A percentile compares a stretch with the other conserved stretches of the same genome.
phyloP scores from a whole-genome alignment of 108 stramenopile genomes.

The Nitzschia sp. region DNA sequence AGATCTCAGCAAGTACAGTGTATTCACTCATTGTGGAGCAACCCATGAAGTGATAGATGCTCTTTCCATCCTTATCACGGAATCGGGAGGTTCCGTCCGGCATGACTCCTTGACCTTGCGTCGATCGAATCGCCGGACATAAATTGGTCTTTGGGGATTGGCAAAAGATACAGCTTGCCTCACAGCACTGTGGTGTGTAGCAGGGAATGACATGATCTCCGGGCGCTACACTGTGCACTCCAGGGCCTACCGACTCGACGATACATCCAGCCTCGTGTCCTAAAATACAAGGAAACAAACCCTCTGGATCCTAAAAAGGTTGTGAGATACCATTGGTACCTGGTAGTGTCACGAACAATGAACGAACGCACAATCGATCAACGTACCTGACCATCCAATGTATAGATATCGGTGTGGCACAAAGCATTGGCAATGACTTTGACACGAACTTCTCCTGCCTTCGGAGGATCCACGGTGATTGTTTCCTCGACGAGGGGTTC shows the following conservation, averaged over 20 bases:
- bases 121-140: conserved; percentile 80
- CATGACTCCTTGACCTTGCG: conserved; percentile 90
- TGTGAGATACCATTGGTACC: no score
- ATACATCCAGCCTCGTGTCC: conserved; percentile 78
- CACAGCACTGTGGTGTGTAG: conserved; percentile 78
- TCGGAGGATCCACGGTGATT: conserved; percentile 87
- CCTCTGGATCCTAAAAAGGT: conserved; percentile 94
- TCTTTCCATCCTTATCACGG: conserved; percentile 79
- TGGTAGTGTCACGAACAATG: no score
- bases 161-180: conserved; percentile 83
- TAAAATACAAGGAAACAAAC: conserved; percentile 85
- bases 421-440: conserved; percentile 81
- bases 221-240: conserved; percentile 72
- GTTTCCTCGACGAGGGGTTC: conserved; percentile 74
- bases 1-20: conserved; percentile 91
- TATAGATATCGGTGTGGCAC: conserved; percentile 93
- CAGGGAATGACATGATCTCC: conserved; percentile 85
- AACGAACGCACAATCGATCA: no score
- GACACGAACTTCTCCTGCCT: conserved; percentile 72
- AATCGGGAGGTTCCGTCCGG: conserved; percentile 87
- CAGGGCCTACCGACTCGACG: conserved; percentile 87
- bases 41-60: conserved; percentile 96
- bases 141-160: conserved; percentile 86
- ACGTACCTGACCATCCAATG: conserved; percentile 84
- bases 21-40: conserved; percentile 95